Evolutionary conservation across 2,329 filamentous ascomycete genomes (phyloP), one percentile per base, ranked within the genome.

Genomic region (Nothophoma quercina): DNA sequence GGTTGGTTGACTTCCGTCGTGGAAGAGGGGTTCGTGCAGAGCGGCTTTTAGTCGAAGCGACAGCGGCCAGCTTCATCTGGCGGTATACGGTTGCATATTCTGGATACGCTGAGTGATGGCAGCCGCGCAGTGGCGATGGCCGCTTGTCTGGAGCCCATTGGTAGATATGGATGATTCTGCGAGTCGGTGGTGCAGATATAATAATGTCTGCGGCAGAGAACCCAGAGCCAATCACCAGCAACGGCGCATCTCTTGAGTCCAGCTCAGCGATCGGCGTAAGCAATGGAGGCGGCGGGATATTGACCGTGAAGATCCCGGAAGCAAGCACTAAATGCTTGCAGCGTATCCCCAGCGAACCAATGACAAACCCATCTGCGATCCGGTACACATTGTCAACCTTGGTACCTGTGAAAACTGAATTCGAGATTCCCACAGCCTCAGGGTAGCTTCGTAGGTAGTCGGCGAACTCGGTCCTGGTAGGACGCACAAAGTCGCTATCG

Each of bases 131-230:
- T 2, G 84, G 84, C 0, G 83, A 85, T 0, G 83, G 83, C 15
- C 78, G 76, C 5, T 73, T 76, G 7, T 83, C 76, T 0, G 83
- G 81, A n/a, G 78, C 76, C 84, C 84, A 87, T 64, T 82, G 82
- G 67, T 81, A 87, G 44, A 85, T 66, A 60, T 87, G 84, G n/a
- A 86, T 69, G 34, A 87, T 79, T 45, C 77, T 81, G 38, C 80
- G 80, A n/a, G 72, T 62, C 12, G 74, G 67, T 22, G 78, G 73
- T 16, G 80, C 75, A 5, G 83, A 85, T 30, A 85, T 81, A 41
- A 86, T 85, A 3, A 82, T 75, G 70, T 87, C 84, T 21, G 84
- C 84, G 2, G 84, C 84, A 2, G 83, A 84, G 67, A 86, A 87
- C 0, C 84, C 84, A 7, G 84, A 86, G 5, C 84, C 84, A 40